These are phyloP conservation scores for Eucalyptus pauciflora DNA, from an alignment of 345 rosid genomes.

Conservation along the genomic window DNA sequence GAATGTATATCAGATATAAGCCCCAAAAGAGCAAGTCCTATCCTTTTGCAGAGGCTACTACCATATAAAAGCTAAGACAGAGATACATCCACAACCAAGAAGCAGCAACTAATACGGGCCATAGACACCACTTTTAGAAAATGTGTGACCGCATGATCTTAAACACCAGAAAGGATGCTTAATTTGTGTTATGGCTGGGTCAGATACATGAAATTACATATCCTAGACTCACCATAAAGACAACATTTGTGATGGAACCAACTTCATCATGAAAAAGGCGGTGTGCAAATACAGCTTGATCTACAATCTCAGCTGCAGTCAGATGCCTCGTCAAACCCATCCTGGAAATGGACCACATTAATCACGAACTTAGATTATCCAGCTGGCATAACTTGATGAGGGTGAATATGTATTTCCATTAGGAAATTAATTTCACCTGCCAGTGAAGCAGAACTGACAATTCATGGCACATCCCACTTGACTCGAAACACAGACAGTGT, in stretches of 20 bases:
- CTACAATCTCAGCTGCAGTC: constrained; percentile 80
- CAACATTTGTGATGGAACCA: constrained; percentile 78
- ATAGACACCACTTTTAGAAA: not conserved
- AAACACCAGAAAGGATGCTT: not conserved
- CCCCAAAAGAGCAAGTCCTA: not conserved
- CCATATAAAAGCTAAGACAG: not conserved
- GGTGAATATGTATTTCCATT: not conserved
- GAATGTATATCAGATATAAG: not conserved
- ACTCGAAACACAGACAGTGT: constrained; percentile 88
- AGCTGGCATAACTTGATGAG: not conserved
- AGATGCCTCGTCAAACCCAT: constrained; percentile 91
- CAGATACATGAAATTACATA: not conserved
- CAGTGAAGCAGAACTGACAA: constrained; percentile 94
- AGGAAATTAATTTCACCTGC: constrained; percentile 32
- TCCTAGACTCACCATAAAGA: constrained; percentile 65
- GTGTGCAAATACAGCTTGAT: constrained; percentile 74
- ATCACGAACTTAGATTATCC: not conserved
- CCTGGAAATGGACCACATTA: constrained; percentile 16
- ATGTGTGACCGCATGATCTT: not conserved
- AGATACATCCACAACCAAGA: not conserved
- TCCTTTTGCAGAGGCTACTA: not conserved
- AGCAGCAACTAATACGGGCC: not conserved
- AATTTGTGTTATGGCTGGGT: not conserved
- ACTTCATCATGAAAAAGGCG: constrained; percentile 50
- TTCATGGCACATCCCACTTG: constrained; percentile 96